Conservation (phyloP, 139 green algal genomes). For the Helicosporidium sp. region DNA sequence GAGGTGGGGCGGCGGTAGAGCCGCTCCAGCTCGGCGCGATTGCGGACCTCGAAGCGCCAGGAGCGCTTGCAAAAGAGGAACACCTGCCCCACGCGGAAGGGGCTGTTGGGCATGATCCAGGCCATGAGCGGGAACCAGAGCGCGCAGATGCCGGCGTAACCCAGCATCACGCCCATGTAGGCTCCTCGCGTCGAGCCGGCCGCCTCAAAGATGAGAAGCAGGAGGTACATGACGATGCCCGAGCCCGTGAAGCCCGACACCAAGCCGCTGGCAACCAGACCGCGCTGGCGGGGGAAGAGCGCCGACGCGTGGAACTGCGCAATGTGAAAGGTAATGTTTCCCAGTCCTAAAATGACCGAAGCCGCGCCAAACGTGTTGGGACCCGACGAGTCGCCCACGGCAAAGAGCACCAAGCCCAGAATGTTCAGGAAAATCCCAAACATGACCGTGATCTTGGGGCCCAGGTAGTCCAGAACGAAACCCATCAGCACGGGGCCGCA, state of each 20-base stretch:
- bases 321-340: conserved; percentile 40
- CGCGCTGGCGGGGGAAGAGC: conserved; percentile 24
- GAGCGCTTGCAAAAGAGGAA: conserved; percentile 10
- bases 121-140: conserved; percentile 27
- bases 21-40: conserved; percentile 11
- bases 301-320: conserved; percentile 34
- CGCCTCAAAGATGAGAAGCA: conserved; percentile 23
- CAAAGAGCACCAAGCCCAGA: conserved; percentile 27
- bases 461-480: conserved; percentile 29
- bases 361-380: conserved; percentile 17
- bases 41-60: conserved; percentile 16
- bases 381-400: conserved; percentile 8
- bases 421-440: conserved; percentile 33
- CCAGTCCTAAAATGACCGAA: conserved; percentile 32
- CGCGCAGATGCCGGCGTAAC: conserved; percentile 19
- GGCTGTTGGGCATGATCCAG: conserved; percentile 37
- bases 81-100: conserved; percentile 27
- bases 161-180: conserved; percentile 18
- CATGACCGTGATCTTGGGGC: conserved; percentile 32
- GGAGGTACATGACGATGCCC: conserved; percentile 36
- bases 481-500: conserved; percentile 36
- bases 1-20: conserved; percentile 15
- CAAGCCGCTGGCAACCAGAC: conserved; percentile 26
- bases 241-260: conserved; percentile 40
- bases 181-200: conserved; percentile 9